Evolutionary conservation across 164 flowering plant species (phyloP), one percentile per base, ranked within the genome.

Genomic region (Aristolochia contorta): DNA sequence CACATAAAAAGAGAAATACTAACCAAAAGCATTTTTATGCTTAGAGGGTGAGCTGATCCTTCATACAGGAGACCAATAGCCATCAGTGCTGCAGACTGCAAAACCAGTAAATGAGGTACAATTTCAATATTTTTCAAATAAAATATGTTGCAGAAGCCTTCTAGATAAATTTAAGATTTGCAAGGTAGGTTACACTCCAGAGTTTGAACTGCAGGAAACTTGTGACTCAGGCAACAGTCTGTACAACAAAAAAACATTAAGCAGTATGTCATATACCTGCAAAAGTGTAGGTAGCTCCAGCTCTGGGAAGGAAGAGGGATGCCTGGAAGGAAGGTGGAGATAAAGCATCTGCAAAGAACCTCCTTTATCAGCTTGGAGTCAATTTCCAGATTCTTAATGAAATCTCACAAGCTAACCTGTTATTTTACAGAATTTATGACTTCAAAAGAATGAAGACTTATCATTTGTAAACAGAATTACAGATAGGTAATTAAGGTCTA

Each of bases 51-150:
- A 12, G 92, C 86, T 41, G 99, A 88, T 67, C 97, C 99, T 80
- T 93, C 99, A 61, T 75, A 86, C 56, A 93, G 88, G 71, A 93
- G 79, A 64, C 97, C 97, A 54, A 85, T 69, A 53, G 97, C 86
- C 77, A 93, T 60, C 23, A 93, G 79, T 13, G 97, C 99, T 59
- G 99, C 97, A 63, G 99, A 88, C 99, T 93, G 80, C 10, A 72
- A 60, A 69, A 69, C 62, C 33, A 69, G 62, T 27, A 14, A 60
- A 32, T 48, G 47, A 56, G 53, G 53, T 49, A 49, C 53, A 49
- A 49, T 20, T 16, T 3, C 43, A 7, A 37, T 37, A 37, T 37
- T 37, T 37, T 37, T 37, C 43, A 37, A 37, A 37, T 37, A 37
- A 37, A 37, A 37, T 37, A 37, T 37, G 10, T 37, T 7, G 43